phyloP scores from a whole-genome alignment of 148 eudicot genomes.

The Chenopodium berlandieri region DNA sequence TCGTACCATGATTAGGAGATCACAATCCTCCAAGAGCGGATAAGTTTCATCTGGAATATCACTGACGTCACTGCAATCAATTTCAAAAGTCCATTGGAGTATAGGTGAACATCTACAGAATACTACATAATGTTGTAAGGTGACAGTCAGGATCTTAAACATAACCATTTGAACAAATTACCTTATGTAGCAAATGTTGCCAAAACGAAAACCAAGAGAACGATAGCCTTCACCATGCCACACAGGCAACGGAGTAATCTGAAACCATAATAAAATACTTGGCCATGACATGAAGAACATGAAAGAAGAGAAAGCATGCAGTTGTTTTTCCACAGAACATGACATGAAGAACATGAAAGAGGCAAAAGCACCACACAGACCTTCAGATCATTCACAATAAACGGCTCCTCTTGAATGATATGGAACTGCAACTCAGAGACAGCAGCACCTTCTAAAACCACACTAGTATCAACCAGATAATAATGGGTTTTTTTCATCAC shows the following conservation, averaged over 20 bases:
- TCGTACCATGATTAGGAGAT: constrained; percentile 74
- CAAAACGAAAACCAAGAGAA: constrained; percentile 90
- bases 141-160: background rate
- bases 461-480: constrained; percentile 89
- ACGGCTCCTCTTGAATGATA: constrained; percentile 79
- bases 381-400: constrained; percentile 68
- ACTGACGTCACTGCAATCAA: constrained; percentile 83
- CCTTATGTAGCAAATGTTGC: constrained; percentile 95
- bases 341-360: background rate
- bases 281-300: background rate
- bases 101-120: background rate
- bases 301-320: background rate
- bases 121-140: background rate
- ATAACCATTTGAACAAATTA: constrained; percentile 19
- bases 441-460: constrained; percentile 82
- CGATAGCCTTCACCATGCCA: constrained; percentile 94
- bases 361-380: constrained; percentile 33
- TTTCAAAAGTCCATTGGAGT: background rate
- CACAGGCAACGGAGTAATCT: constrained; percentile 95
- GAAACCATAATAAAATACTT: constrained; percentile 3
- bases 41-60: constrained; percentile 96
- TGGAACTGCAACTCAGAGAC: constrained; percentile 90
- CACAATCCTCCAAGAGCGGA: constrained; percentile 83
- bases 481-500: constrained; percentile 99
- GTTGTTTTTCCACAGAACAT: constrained; percentile 19